Conservation (phyloP, 352 stramenopile species). For the Plasmopara muralis region DNA sequence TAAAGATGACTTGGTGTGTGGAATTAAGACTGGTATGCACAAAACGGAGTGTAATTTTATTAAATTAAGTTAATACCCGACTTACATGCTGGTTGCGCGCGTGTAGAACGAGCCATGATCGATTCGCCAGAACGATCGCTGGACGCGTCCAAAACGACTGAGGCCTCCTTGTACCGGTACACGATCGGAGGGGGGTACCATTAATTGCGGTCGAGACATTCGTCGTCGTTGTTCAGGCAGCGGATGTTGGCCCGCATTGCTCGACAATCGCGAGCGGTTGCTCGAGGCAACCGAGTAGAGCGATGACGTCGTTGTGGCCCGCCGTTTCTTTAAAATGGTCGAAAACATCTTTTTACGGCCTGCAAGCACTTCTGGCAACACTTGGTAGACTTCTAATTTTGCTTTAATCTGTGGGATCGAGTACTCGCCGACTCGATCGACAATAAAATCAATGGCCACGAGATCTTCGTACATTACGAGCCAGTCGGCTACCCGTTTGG, state of each 20-base stretch:
- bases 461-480: constrained; percentile 41
- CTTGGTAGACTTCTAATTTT: constrained; percentile 45
- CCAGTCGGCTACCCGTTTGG: constrained; percentile 44
- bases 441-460: constrained; percentile 36
- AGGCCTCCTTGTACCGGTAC: constrained; percentile 15
- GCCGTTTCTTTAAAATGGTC: constrained; percentile 34
- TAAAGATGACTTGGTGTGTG: too few relatives aligned
- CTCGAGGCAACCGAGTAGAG: constrained; percentile 37
- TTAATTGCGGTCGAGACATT: constrained; percentile 20
- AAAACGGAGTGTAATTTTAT: constrained; percentile 6
- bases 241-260: constrained; percentile 22
- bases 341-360: constrained; percentile 44
- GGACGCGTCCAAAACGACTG: constrained; percentile 26
- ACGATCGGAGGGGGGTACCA: constrained; percentile 11
- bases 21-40: neutral
- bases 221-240: constrained; percentile 22
- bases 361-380: constrained; percentile 34
- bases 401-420: constrained; percentile 36
- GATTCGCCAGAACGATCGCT: constrained; percentile 30
- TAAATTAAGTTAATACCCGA: constrained; percentile 29
- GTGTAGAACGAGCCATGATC: constrained; percentile 43
- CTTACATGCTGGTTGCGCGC: constrained; percentile 32
- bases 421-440: constrained; percentile 41
- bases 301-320: constrained; percentile 31
- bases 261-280: constrained; percentile 32